These are phyloP conservation scores for Cajanus cajan DNA, from an alignment of 306 rosid genomes.

Conservation along the genomic window DNA sequence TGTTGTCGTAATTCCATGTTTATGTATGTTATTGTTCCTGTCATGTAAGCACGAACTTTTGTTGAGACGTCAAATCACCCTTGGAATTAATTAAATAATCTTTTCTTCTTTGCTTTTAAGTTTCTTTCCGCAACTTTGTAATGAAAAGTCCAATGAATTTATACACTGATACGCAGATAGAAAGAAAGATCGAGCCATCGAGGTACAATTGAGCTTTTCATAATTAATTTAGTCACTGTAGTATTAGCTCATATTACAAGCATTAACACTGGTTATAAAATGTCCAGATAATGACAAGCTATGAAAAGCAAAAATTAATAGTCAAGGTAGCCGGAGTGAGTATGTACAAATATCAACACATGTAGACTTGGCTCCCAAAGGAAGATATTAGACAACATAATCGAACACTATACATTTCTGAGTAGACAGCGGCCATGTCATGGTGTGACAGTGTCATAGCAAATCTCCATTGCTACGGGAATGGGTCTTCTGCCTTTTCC, in stretches of 20 bases:
- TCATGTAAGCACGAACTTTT: neutral
- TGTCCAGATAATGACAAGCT: neutral
- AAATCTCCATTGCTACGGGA: slow-evolving; percentile 16
- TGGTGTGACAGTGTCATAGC: slow-evolving; percentile 4
- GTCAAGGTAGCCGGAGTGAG: neutral
- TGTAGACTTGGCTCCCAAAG: neutral
- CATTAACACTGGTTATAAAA: neutral
- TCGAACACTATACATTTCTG: slow-evolving; percentile 23
- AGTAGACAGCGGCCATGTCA: slow-evolving; percentile 13
- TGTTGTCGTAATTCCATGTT: neutral
- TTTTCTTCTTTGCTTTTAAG: neutral
- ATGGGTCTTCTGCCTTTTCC: slow-evolving; percentile 1
- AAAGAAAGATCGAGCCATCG: neutral
- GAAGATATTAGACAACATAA: slow-evolving; percentile 2
- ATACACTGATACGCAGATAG: neutral
- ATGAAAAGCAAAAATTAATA: neutral
- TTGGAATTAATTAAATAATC: neutral
- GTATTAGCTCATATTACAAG: neutral
- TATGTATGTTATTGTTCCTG: neutral
- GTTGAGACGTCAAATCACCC: neutral
- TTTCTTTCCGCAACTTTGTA: neutral
- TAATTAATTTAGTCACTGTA: neutral
- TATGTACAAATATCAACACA: slow-evolving; percentile 28
- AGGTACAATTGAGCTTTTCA: neutral
- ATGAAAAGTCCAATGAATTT: neutral